Evolutionary conservation across 805 yeast species (phyloP), one percentile per base, ranked within the genome.

Genomic region (Metschnikowia kunwiensis): DNA sequence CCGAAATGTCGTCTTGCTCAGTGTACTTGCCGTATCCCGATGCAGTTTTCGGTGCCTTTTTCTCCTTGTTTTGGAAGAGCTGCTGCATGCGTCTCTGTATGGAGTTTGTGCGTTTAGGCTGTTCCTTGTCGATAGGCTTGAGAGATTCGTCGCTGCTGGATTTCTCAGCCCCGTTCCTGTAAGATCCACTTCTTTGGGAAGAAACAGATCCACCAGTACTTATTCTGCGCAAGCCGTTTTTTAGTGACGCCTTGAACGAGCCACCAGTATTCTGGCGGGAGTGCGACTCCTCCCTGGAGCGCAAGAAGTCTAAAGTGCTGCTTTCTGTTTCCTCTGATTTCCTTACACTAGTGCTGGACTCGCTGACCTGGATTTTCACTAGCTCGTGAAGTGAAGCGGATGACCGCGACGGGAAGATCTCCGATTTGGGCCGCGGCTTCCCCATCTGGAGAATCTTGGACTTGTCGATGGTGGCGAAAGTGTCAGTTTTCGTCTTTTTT

Each of bases 1-100:
- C 53, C 5, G 38, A 26, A 14, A 49, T 43, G 24, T 49, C 53
- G 8, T 51, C 57, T 22, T 46, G 44, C 32, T 72, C 81, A 0
- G 89, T 79, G 53, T 74, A 85, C 54, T 77, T 77, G 6, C 96
- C 96, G 57, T 88, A 87, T 0, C 96, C 96, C 5, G 69, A 58
- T 0, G 95, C 95, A 0, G 91, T 79, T 49, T 75, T 80, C 9
- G 75, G 73, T 4, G 73, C 53, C n/a, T 51, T 45, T 24, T 52
- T 61, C 34, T 58, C 57, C 42, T 55, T 58, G 47, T 68, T 64
- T 9, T 21, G 9, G 37, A 78, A 55, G 25, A 76, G 60, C 47
- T 67, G 68, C 30, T 71, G 73, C 55, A 79, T 77, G 46, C 84
- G 65, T 38, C 73, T 61, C 47, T 78, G 82, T 28, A 80, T 78